Base-by-base conservation (phyloP, 805 yeast species). In the Ogataea methylovora region DNA sequence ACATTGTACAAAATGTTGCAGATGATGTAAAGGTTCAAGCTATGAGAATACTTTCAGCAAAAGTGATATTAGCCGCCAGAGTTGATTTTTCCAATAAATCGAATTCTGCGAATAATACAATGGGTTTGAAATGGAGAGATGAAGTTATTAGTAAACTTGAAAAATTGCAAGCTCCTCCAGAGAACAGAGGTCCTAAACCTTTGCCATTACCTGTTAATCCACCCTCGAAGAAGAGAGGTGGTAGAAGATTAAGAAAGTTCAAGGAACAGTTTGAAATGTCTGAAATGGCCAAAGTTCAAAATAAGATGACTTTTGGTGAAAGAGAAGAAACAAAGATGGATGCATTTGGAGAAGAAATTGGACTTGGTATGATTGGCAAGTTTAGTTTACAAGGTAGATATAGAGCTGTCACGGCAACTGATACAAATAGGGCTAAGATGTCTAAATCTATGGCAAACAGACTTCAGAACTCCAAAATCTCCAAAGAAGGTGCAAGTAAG, bases 201-300 rank as follows among this genome's bases (percentile, higher is more conserved):
- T 55, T 78, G 5, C 80, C 90, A 0, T 61, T 71, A 4, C 97
- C 96, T 0, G 64, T 73, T 13, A 95, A 87, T 36, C 70, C 68
- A 35, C 74, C 78, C 32, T 77, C 90, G 4, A 84, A 85, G 58
- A 84, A 79, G 45, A 67, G 98, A 46, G 97, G 94, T 2, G 98
- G 98, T 1, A 65, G 77, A 43, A 62, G 90, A 36, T 69, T 82
- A 45, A 67, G 95, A 33, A 87, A 86, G 56, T 71, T 76, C 62
- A 86, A 84, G 54, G 84, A 86, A 51, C 77, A 84, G 49, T 79
- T 81, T 58, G 79, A 79, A 48, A 70, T 83, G 69, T 80, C 95
- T 0, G 94, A 87, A 35, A 53, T 84, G 29, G 77, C 87, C 24
- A 80, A 76, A 43, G 82, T 94, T 3, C 95, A 85, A 48, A 87